Percentiles rank a stretch among this genome's conserved stretches.
Evolutionary conservation across 257 asterid species (phyloP).

Genomic region (Echium plantagineum): DNA sequence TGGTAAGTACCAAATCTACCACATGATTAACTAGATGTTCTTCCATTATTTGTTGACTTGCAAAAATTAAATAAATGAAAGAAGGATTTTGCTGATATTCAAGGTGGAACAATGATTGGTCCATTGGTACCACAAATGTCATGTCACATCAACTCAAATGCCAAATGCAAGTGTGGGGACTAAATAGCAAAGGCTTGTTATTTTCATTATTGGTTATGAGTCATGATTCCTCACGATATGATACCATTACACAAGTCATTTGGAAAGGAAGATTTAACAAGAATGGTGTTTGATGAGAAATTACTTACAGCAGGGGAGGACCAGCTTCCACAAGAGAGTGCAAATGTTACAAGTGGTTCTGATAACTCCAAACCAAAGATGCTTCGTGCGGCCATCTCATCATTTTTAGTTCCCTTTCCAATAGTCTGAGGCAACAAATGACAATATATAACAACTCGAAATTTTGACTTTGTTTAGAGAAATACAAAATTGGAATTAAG

Average conservation of each 20-base stretch:
- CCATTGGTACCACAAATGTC: too few relatives aligned
- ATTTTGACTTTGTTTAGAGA: not conserved
- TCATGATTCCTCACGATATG: not conserved
- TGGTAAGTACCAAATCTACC: too few relatives aligned
- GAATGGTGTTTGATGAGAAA: too few relatives aligned
- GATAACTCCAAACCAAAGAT: conserved; percentile 58
- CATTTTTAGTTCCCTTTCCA: conserved; percentile 42
- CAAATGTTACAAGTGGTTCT: conserved; percentile 82
- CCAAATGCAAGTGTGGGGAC: not conserved
- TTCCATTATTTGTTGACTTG: too few relatives aligned
- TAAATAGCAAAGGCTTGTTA: not conserved
- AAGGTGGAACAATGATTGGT: too few relatives aligned
- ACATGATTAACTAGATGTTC: too few relatives aligned
- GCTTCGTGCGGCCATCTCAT: conserved; percentile 41
- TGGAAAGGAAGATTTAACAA: not conserved
- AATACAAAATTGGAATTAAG: not conserved
- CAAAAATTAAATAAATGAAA: too few relatives aligned
- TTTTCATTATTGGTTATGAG: not conserved
- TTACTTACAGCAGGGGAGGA: conserved; percentile 89
- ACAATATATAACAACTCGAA: not conserved
- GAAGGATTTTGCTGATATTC: too few relatives aligned
- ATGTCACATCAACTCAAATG: too few relatives aligned
- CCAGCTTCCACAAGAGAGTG: conserved; percentile 96
- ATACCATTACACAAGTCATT: not conserved
- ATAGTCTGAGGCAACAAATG: conserved; percentile 33